phyloP scores from a whole-genome alignment of 1,284 basidiomycete species.

The Rhodotorula sp. region DNA sequence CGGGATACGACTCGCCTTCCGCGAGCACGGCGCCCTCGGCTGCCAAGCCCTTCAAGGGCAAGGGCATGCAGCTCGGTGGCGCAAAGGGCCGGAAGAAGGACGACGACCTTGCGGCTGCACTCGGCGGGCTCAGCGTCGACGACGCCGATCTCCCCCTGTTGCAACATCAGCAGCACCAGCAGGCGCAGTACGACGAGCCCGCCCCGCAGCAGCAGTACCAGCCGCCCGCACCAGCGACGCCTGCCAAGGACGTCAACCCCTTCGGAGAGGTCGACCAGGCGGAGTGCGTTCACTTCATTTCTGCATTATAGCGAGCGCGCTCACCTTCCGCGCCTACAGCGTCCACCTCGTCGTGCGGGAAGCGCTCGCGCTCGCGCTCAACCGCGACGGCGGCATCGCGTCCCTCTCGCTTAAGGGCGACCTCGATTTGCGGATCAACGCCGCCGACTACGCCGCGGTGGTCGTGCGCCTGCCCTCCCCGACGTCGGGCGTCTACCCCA shows the following conservation, averaged over 20 bases:
- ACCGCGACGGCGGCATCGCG: slow-evolving; percentile 87
- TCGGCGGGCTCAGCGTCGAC: slow-evolving; percentile 60
- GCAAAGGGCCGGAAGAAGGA: slow-evolving; percentile 70
- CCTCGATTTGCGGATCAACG: slow-evolving; percentile 84
- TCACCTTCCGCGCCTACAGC: slow-evolving; percentile 54
- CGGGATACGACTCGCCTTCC: slow-evolving; percentile 28
- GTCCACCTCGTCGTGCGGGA: slow-evolving; percentile 87
- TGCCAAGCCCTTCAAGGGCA: slow-evolving; percentile 72
- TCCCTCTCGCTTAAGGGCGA: slow-evolving; percentile 90
- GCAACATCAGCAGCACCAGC: slow-evolving; percentile 32
- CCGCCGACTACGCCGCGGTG: slow-evolving; percentile 73
- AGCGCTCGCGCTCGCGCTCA: slow-evolving; percentile 72
- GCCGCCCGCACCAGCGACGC: slow-evolving; percentile 39
- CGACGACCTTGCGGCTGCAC: slow-evolving; percentile 79
- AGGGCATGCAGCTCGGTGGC: slow-evolving; percentile 92
- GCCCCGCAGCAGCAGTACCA: slow-evolving; percentile 51
- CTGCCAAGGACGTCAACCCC: slow-evolving; percentile 41
- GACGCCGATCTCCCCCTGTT: slow-evolving; percentile 56
- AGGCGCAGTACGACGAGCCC: slow-evolving; percentile 25
- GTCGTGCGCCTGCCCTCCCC: slow-evolving; percentile 66
- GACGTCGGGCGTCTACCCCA: slow-evolving; percentile 59
- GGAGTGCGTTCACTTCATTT: slow-evolving; percentile 59
- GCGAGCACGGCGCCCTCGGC: neutral
- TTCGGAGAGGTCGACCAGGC: slow-evolving; percentile 72
- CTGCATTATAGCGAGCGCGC: no score